Percentiles rank a stretch among this genome's conserved stretches.
phyloP scores from a whole-genome alignment of 352 stramenopile genomes.

The Blastocystis sp. region DNA sequence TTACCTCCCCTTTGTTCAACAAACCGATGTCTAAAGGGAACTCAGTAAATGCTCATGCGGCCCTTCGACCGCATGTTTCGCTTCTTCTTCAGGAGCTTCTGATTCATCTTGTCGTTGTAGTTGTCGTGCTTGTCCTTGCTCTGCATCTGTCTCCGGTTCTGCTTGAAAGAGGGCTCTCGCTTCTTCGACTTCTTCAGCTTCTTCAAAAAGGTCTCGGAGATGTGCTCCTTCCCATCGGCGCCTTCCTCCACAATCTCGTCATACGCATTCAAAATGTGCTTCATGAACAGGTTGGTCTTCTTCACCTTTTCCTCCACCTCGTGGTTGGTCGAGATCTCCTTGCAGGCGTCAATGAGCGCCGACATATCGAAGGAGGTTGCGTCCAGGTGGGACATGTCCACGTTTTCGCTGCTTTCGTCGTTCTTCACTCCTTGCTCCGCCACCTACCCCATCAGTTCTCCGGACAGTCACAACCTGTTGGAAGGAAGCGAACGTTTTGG shows the following conservation, averaged over 20 bases:
- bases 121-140: constrained; percentile 37
- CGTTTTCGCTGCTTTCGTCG: not conserved
- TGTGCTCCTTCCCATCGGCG: constrained; percentile 14
- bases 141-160: constrained; percentile 23
- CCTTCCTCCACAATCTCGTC: constrained; percentile 41
- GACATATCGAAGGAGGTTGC: constrained; percentile 53
- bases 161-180: constrained; percentile 15
- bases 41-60: constrained; percentile 46
- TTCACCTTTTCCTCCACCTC: constrained; percentile 63
- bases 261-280: constrained; percentile 44
- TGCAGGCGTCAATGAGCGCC: constrained; percentile 53
- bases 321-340: constrained; percentile 26
- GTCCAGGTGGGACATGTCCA: constrained; percentile 46
- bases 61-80: constrained; percentile 15
- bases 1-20: not conserved
- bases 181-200: constrained; percentile 63
- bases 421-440: not conserved
- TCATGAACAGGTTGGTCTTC: constrained; percentile 54
- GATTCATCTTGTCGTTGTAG: constrained; percentile 42
- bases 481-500: constrained; percentile 47
- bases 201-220: constrained; percentile 61
- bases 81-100: constrained; percentile 61
- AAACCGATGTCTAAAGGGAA: not conserved
- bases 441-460: not conserved
- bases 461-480: not conserved